These are phyloP conservation scores for Closterium sp. DNA, from an alignment of 139 green algal species.

Conservation along the genomic window DNA sequence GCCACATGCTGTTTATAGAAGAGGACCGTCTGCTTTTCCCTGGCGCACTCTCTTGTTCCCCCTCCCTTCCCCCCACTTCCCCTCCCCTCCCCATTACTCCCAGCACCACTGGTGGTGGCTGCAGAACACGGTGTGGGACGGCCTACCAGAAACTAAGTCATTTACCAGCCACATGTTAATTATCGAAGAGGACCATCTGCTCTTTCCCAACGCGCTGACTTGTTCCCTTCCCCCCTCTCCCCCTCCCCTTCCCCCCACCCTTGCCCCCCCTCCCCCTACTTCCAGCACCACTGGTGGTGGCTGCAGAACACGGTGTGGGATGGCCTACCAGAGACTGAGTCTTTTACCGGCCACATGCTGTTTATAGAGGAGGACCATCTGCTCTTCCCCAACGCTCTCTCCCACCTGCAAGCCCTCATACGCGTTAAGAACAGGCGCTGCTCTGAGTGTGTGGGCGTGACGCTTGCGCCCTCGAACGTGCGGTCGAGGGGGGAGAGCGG, in stretches of 20 bases:
- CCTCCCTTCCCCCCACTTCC: too few species aligned
- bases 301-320: conserved; percentile 51
- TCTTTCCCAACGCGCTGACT: neutral
- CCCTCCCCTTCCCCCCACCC: neutral
- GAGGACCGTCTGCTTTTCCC: too few species aligned
- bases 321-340: conserved; percentile 10
- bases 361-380: conserved; percentile 49
- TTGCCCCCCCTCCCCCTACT: neutral
- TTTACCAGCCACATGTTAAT: neutral
- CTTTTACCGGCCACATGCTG: conserved; percentile 34
- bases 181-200: neutral
- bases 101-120: too few species aligned
- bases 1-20: too few species aligned
- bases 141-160: too few species aligned
- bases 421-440: conserved; percentile 27
- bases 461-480: conserved; percentile 32
- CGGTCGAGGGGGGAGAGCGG: neutral
- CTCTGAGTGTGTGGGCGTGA: conserved; percentile 29
- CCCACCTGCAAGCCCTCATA: conserved; percentile 1
- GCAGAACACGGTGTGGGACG: too few species aligned
- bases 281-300: conserved; percentile 49
- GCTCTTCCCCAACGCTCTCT: conserved; percentile 34
- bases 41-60: too few species aligned
- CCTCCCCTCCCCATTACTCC: too few species aligned
- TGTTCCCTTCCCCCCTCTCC: neutral